Base-by-base conservation (phyloP, 441 rosid genomes). In the Pelargonium cotyledonis region DNA sequence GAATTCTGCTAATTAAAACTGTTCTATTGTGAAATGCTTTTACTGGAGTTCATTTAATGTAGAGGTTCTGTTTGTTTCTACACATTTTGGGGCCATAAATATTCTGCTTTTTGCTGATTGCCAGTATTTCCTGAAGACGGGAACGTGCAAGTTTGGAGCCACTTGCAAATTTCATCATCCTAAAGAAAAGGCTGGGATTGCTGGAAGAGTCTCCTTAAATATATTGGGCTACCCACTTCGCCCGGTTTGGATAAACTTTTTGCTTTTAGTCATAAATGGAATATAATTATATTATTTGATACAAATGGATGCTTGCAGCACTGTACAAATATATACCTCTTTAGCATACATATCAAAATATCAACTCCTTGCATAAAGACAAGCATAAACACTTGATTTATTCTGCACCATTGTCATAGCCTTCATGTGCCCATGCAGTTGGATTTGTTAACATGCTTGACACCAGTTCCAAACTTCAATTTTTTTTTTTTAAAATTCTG, bases 121-220 rank as follows among this genome's bases (percentile, higher is more conserved):
- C 44, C 85, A 95, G 99, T 92, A 89, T 84, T 95, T 85, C 77
- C 77, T 95, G 73, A 92, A 90, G 86, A 95, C 98, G 44, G 99
- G 99, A 76, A 92, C 95, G 10, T 95, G 99, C 84, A 95, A 95
- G 82, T 95, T 95, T 86, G 99, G 98, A 73, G 97, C 96, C 69
- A 92, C 99, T 71, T 95, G 99, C 92, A 95, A 92, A 84, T 95
- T 95, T 81, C 92, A 95, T 84, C 99, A 95, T 84, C 98, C 99
- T 65, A 90, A 84, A 81, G 93, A 90, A 77, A 92, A 89, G 86
- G 99, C 98, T 81, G 99, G 97, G 49, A 83, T 86, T 80, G 87
- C 92, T 71, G 97, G 92, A 75, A 81, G 90, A 77, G 98, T 90
- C 72, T 83, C 98, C 46, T 86, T 95, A 79, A 95, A 92, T 81